Base-by-base conservation (phyloP, 495 filamentous ascomycete genomes). In the Hyphodiscus hymeniophilus region DNA sequence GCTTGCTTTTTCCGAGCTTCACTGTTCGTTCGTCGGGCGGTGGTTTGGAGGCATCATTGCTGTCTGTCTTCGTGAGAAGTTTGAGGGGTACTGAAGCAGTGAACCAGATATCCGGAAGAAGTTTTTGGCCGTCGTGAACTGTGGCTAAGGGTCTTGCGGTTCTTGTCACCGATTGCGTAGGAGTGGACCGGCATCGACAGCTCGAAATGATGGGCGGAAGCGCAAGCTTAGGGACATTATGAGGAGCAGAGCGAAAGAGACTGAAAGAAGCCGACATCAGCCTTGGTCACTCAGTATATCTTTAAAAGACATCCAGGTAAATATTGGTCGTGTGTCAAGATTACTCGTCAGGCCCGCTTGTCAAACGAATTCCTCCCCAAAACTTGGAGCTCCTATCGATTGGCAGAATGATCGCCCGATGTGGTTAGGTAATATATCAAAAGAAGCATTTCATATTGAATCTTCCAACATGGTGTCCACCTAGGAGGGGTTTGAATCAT, bases 1-100 rank as follows among this genome's bases (percentile, higher is more conserved):
- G 63, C 79, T 55, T 68, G 89, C 89, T 96, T 59, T 85, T 91
- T 45, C 92, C 91, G 2, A 98, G 80, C 63, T 92, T 91, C 39
- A 95, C 59, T 34, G 84, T 90, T 30, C 91, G 79, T 60, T 92
- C 81, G 66, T 89, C 80, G 7, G 82, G 82, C 1, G 70, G 52
- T n/a, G n/a, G 26, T 47, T 62, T 61, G 38, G 57, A 36, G 18
- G 53, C 28, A 4, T 46, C 46, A 31, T 30, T 46, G 18, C 26
- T 6, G 21, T 55, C 50, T 38, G 38, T 35, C 17, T 48, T 18
- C 0, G 35, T 38, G 23, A 51, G 42, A 26, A 38, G 50, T 11
- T 36, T 31, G 10, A 16, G 38, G 15, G 52, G 55, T 26, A 32
- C 16, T 18, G 55, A 61, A 20, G 45, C 55, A 15, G 45, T 61